Evolutionary conservation across 129 eudicot genomes (phyloP), one percentile per base, ranked within the genome.

Genomic region (Flaveria bidentis): DNA sequence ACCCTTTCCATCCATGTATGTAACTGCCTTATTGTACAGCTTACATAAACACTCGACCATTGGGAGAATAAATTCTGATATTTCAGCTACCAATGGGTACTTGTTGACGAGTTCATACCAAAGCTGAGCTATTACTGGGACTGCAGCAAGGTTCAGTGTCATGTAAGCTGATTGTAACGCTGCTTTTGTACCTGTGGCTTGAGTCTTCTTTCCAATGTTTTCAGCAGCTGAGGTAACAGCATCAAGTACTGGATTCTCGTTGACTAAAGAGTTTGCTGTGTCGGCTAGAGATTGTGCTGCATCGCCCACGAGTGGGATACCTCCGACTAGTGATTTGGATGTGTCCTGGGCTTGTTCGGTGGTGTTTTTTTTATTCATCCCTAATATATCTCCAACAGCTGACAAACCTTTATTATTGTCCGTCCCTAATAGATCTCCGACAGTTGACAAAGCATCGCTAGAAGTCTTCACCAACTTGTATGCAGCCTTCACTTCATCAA

Each of bases 401-500:
- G 69, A 30, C 22, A 63, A 63, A 30, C 69, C 69, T 63, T 60
- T 44, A 44, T 74, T 8, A 66, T 39, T 42, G 44, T 41, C 16
- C 25, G 22, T 3, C 28, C 67, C 80, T 2, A 23, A 15, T 56
- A 76, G 46, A 68, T 70, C 82, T 23, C 76, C 69, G 63, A 74
- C 67, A 44, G 82, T 71, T 20, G 76, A 36, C 11, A 36, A 61
- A 13, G 71, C 81, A 50, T 67, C 90, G 53, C 68, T 78, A 67
- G 80, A 75, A 2, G 88, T 67, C 82, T 85, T 88, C 50, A 83
- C 86, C 78, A 82, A 86, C 78, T 86, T 86, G 75, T 83, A 87
- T 8, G 98, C 98, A 76, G 81, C 84, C 23, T 81, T 81, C 36
- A 89, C 76, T 20, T 87, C 96, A 5, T 84, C 85, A 1, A 86